These are phyloP conservation scores for Stenocarpella maydis DNA, from an alignment of 2,329 filamentous ascomycete species.

Conservation along the genomic window DNA sequence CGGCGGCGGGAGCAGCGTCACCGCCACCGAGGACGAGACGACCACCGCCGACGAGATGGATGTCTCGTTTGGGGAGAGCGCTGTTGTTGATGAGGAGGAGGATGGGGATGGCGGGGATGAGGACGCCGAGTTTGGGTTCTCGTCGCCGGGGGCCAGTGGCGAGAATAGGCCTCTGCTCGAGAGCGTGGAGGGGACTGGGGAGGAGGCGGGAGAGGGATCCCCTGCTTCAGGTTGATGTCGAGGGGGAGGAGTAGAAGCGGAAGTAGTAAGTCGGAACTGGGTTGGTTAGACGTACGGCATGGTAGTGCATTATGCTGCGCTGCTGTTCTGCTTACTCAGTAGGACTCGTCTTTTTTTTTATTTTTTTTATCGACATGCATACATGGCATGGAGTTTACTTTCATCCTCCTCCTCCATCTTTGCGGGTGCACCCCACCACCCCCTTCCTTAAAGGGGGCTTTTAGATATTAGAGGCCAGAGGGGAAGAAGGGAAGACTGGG, in stretches of 20 bases:
- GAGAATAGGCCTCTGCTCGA: constrained; percentile 2
- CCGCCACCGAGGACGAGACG: constrained; percentile 34
- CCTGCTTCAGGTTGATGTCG: constrained; percentile 9
- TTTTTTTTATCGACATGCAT: background rate
- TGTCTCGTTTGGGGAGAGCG: constrained; percentile 13
- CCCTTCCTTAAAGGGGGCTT: background rate
- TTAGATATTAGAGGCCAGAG: constrained; percentile 4
- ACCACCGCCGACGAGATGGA: constrained; percentile 35
- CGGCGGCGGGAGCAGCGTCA: constrained; percentile 26
- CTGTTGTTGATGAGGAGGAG: constrained; percentile 29
- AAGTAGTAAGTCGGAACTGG: background rate
- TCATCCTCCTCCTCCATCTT: background rate
- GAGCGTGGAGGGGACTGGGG: constrained; percentile 12
- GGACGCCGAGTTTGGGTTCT: background rate
- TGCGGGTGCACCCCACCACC: too few species aligned
- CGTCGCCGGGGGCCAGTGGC: background rate
- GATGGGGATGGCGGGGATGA: background rate
- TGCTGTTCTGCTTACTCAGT: background rate
- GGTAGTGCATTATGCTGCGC: too few species aligned
- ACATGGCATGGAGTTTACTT: constrained; percentile 22
- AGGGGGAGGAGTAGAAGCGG: background rate
- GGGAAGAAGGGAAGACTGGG: background rate
- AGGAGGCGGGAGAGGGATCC: constrained; percentile 3
- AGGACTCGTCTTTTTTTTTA: background rate
- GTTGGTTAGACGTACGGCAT: too few species aligned